phyloP scores from a whole-genome alignment of 2,329 filamentous ascomycete genomes.

The Sphaerulina vaccinii region DNA sequence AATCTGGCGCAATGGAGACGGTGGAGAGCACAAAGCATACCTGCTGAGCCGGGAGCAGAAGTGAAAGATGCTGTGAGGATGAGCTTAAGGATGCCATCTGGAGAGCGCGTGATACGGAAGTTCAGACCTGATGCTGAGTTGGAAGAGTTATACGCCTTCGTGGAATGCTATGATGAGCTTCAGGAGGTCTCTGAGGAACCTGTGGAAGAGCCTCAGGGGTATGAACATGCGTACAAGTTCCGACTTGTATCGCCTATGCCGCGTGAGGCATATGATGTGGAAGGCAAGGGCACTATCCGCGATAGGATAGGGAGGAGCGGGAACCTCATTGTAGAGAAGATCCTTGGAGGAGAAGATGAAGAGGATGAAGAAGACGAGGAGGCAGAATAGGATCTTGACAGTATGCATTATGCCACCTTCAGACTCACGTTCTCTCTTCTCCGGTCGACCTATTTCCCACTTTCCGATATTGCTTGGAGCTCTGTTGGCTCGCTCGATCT shows the following conservation, averaged over 20 bases:
- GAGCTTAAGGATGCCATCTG: conserved; percentile 61
- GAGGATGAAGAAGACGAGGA: conserved; percentile 44
- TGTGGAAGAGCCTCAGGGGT: conserved; percentile 58
- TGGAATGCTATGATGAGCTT: conserved; percentile 79
- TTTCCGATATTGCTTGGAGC: too few species aligned
- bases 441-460: too few species aligned
- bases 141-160: conserved; percentile 92
- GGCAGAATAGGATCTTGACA: neutral
- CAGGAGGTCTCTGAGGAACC: conserved; percentile 41
- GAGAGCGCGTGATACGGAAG: conserved; percentile 71
- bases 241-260: conserved; percentile 83
- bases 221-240: conserved; percentile 82
- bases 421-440: too few species aligned
- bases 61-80: conserved; percentile 71
- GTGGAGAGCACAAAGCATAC: conserved; percentile 72
- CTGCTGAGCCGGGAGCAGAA: conserved; percentile 64
- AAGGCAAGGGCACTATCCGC: conserved; percentile 63
- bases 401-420: too few species aligned
- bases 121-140: conserved; percentile 70
- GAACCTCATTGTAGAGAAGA: conserved; percentile 83
- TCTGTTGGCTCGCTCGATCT: too few species aligned
- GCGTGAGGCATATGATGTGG: conserved; percentile 72
- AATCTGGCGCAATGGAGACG: conserved; percentile 70
- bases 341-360: conserved; percentile 56
- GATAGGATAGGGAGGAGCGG: conserved; percentile 77